phyloP scores from a whole-genome alignment of 192 early-diverging fungal genomes.

The Entomortierella parvispora region DNA sequence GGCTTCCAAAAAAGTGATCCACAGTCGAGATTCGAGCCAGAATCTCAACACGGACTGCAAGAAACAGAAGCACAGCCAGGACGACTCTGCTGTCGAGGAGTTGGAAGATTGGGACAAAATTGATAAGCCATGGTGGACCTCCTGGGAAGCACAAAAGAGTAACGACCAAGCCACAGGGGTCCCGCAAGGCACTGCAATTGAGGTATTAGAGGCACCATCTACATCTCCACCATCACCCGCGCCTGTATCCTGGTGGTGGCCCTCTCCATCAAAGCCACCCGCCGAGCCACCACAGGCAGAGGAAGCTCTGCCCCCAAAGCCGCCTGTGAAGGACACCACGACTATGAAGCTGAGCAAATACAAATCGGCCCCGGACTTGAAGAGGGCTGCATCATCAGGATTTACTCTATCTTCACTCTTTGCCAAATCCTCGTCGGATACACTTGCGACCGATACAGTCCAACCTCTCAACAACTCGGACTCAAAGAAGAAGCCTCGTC shows the following conservation, averaged over 20 bases:
- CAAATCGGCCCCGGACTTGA: background rate
- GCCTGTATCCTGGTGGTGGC: no score
- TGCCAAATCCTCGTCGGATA: no score
- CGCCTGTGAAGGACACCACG: no score
- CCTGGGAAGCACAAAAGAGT: constrained; percentile 24
- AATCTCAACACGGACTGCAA: background rate
- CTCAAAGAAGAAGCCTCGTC: background rate
- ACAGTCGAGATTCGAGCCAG: background rate
- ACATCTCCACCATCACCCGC: background rate
- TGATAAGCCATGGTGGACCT: constrained; percentile 11
- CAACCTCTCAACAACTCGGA: background rate
- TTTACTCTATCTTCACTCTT: no score
- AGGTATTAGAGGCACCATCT: constrained; percentile 10
- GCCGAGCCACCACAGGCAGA: no score
- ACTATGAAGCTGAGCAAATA: background rate
- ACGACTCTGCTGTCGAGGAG: constrained; percentile 9
- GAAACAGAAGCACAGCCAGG: constrained; percentile 8
- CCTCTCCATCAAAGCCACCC: no score
- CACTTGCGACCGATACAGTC: no score
- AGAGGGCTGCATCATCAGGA: background rate
- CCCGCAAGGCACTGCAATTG: background rate
- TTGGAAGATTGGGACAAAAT: constrained; percentile 39
- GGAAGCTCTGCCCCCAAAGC: no score
- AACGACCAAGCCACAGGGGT: constrained; percentile 40
- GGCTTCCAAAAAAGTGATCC: no score